phyloP scores from a whole-genome alignment of 805 yeast species.

The Alloascoidea africana region DNA sequence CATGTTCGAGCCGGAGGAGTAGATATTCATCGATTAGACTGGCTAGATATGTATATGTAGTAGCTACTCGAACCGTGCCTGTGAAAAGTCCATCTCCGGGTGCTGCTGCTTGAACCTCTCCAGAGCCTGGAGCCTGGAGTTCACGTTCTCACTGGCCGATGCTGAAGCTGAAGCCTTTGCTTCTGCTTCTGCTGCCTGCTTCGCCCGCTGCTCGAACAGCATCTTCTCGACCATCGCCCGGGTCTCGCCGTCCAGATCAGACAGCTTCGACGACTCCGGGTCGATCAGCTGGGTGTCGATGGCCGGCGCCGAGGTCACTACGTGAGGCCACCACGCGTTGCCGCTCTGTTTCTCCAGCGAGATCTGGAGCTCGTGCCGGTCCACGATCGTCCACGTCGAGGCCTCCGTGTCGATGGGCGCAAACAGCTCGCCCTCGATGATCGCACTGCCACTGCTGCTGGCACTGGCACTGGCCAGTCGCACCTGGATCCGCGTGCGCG shows the following conservation, averaged over 20 bases:
- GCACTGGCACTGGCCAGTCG: conserved; percentile 18
- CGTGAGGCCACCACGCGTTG: conserved; percentile 32
- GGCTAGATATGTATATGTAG: conserved; percentile 1
- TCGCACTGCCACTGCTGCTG: conserved; percentile 4
- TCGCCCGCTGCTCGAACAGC: conserved; percentile 30
- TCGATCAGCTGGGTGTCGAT: conserved; percentile 23
- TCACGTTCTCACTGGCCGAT: conserved; percentile 1
- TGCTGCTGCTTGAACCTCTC: conserved; percentile 25
- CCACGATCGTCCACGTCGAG: conserved; percentile 27
- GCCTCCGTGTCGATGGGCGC: conserved; percentile 17
- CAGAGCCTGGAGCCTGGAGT: conserved; percentile 9
- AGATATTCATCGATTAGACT: not conserved
- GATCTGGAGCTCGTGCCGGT: conserved; percentile 19
- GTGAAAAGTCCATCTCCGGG: conserved; percentile 17
- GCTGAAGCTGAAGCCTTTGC: too few species aligned
- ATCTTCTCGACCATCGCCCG: conserved; percentile 28
- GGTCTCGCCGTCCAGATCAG: conserved; percentile 26
- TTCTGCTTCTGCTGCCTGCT: conserved; percentile 18
- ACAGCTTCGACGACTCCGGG: conserved; percentile 24
- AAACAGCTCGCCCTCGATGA: conserved; percentile 20
- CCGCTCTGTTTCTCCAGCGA: conserved; percentile 21
- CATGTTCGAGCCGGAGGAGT: conserved; percentile 50
- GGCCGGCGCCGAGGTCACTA: conserved; percentile 23
- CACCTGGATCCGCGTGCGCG: conserved; percentile 6
- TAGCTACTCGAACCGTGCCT: conserved; percentile 1